Conservation (phyloP, 352 stramenopile genomes). For the Saprolegnia diclina region DNA sequence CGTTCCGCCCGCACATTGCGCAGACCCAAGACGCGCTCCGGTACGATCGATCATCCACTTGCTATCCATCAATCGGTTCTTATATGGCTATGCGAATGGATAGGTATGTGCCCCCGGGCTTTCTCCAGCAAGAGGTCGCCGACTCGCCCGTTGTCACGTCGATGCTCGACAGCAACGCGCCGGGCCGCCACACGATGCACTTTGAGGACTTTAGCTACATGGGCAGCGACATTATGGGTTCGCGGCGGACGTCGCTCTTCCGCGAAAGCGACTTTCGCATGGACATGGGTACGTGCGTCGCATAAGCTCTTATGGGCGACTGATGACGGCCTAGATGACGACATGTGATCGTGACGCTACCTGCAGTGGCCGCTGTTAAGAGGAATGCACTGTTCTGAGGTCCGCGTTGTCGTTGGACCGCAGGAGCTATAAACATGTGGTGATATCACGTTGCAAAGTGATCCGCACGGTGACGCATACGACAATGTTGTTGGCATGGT, state of each 20-base stretch:
- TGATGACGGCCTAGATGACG: background rate
- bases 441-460: no score
- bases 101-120: constrained; percentile 55
- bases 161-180: constrained; percentile 43
- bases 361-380: background rate
- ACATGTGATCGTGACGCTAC: background rate
- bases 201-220: constrained; percentile 87
- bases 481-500: no score
- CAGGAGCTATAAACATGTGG: no score
- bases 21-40: constrained; percentile 53
- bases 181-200: constrained; percentile 64
- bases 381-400: background rate
- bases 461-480: no score
- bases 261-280: constrained; percentile 81
- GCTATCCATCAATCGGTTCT: background rate
- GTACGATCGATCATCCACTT: constrained; percentile 32
- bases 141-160: constrained; percentile 63
- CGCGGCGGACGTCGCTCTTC: constrained; percentile 73
- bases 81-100: no score
- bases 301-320: background rate
- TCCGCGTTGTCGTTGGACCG: no score
- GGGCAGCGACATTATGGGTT: constrained; percentile 81
- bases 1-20: constrained; percentile 57
- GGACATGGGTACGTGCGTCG: constrained; percentile 32
- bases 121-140: constrained; percentile 77